These are phyloP conservation scores for Lepidium africanum DNA, from an alignment of 345 rosid genomes.

Conservation along the genomic window DNA sequence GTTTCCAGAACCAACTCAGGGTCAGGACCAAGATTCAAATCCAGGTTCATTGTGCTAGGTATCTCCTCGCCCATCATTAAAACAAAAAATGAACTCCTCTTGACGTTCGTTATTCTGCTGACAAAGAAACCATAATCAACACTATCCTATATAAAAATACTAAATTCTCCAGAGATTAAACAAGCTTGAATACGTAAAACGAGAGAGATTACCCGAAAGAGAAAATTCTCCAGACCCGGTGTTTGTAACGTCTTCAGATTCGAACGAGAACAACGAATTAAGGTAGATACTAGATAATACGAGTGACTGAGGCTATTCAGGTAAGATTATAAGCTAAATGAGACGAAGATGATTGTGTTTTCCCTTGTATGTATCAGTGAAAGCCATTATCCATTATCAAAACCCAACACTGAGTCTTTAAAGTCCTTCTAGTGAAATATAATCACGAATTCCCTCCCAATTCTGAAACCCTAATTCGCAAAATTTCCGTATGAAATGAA, in stretches of 20 bases:
- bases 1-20: conserved; percentile 42
- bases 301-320: not conserved
- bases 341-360: not conserved
- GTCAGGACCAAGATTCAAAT: conserved; percentile 78
- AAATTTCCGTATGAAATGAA: not conserved
- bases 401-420: not conserved
- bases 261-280: too few relatives aligned
- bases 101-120: conserved; percentile 1
- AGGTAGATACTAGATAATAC: too few relatives aligned
- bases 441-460: not conserved
- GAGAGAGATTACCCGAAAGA: not conserved
- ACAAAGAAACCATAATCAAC: conserved; percentile 5
- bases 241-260: not conserved
- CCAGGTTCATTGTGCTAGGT: conserved; percentile 71
- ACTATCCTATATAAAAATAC: not conserved
- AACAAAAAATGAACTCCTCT: not conserved
- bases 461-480: conserved; percentile 17
- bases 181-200: not conserved
- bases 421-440: not conserved
- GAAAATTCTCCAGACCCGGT: not conserved
- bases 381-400: not conserved
- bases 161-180: too few relatives aligned
- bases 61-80: conserved; percentile 57
- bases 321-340: not conserved
- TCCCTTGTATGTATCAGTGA: not conserved